Conservation (phyloP, 345 rosid genomes). For the Litchi chinensis region DNA sequence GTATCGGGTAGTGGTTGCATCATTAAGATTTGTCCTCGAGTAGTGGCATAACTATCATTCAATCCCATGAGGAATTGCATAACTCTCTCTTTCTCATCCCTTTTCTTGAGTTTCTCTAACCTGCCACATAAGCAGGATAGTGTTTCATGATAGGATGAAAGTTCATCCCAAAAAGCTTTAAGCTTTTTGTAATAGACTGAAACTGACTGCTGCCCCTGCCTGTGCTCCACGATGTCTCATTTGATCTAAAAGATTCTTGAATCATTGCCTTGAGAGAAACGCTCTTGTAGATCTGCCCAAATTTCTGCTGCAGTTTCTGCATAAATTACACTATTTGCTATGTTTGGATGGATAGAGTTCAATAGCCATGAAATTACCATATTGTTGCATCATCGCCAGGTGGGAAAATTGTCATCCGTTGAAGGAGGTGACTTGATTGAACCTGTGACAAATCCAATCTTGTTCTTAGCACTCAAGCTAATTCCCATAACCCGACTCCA, state of each 20-base stretch:
- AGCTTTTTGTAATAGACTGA: too few relatives aligned
- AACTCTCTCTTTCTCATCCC: background rate
- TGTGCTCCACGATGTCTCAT: background rate
- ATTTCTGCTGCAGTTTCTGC: too few relatives aligned
- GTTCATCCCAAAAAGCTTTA: too few relatives aligned
- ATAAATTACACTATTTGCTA: background rate
- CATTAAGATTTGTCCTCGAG: background rate
- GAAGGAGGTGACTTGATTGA: background rate
- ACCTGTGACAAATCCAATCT: background rate
- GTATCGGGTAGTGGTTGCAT: background rate
- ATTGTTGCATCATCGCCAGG: too few relatives aligned
- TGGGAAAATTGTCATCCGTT: background rate
- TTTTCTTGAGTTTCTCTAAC: background rate
- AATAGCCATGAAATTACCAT: too few relatives aligned
- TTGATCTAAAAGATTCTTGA: background rate
- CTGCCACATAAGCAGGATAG: background rate
- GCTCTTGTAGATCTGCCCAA: background rate
- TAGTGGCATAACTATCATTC: background rate
- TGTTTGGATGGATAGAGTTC: too few relatives aligned
- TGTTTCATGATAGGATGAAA: too few relatives aligned
- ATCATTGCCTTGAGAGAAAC: background rate
- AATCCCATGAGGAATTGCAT: background rate
- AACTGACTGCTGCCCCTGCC: background rate
- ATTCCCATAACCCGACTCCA: background rate
- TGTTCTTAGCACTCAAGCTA: slow-evolving; percentile 1